Base-by-base conservation (phyloP, 768 basidiomycete species). In the Pseudohyphozyma bogoriensis region DNA sequence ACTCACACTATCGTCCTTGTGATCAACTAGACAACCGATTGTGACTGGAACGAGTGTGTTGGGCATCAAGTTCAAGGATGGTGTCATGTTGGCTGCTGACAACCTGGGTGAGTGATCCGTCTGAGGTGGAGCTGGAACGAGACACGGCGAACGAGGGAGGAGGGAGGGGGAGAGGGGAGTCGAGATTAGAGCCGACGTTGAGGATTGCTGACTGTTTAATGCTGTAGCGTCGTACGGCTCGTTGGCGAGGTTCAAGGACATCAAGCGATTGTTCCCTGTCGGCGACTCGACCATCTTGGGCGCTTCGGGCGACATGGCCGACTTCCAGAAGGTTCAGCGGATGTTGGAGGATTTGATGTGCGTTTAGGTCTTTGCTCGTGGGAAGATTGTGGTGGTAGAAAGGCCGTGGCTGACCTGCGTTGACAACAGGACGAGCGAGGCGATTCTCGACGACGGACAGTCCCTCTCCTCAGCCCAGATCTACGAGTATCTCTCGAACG, bases 11-110 rank as follows among this genome's bases (percentile, higher is more conserved):
- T 51, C 22, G 1, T 33, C 18, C 26, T 28, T 15, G 7, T 31
- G 22, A 16, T 20, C 40, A n/a, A 31, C 26, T 46, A 66, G 65
- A 39, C 86, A 91, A 69, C 95, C 95, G 13, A 84, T 97, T 62
- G 89, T 96, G 12, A 97, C 93, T 0, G 95, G 93, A 59, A 92
- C 93, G n/a, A 88, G 86, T 58, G 90, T 99, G 8, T 80, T 99
- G 36, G 95, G 86, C 3, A 79, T 99, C 75, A 87, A 88, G 75
- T 97, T 81, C 80, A 90, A 92, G 74, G 90, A 89, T 69, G 95
- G 95, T 12, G 82, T 99, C 66, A 93, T 99, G 88, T 84, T 99
- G 79, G 91, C 95, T 33, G 91, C 95, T 39, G 95, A 99, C 78
- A 96, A 86, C 70, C 85, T 97, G 53, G 92, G 92, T 92, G 63